Conservation (phyloP, 2,329 filamentous ascomycete species). For the Hypoxylon sp. region DNA sequence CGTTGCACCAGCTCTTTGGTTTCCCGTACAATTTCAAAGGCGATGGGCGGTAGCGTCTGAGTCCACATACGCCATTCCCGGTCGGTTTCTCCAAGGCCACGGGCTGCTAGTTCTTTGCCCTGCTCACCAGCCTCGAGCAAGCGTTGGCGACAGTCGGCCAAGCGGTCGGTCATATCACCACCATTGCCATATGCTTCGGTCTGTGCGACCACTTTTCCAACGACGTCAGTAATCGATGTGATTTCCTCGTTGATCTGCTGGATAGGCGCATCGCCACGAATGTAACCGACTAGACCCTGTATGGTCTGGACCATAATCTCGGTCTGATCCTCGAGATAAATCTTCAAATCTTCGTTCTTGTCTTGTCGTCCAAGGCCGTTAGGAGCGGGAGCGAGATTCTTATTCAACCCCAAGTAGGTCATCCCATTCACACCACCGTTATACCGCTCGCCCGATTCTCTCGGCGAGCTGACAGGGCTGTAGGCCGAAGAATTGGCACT, state of each 20-base stretch:
- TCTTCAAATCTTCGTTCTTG: constrained; percentile 68
- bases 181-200: constrained; percentile 69
- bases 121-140: constrained; percentile 73
- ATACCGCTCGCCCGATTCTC: constrained; percentile 65
- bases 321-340: constrained; percentile 86
- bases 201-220: constrained; percentile 76
- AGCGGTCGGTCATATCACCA: constrained; percentile 65
- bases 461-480: constrained; percentile 78
- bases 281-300: constrained; percentile 80
- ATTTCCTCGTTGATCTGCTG: constrained; percentile 77
- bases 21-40: constrained; percentile 87
- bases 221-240: constrained; percentile 75
- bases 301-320: constrained; percentile 83
- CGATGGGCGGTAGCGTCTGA: constrained; percentile 81
- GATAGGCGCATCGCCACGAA: constrained; percentile 74
- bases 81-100: constrained; percentile 64
- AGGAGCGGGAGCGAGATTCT: constrained; percentile 51
- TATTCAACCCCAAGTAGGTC: constrained; percentile 50
- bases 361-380: constrained; percentile 57
- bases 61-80: constrained; percentile 73
- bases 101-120: constrained; percentile 68
- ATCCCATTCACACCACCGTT: constrained; percentile 55
- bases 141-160: constrained; percentile 73
- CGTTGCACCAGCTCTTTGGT: constrained; percentile 77
- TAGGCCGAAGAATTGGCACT: constrained; percentile 81